Percentiles rank a stretch among this genome's conserved stretches.
Evolutionary conservation across 805 yeast species (phyloP).

Genomic region (Suhomyces sp.): DNA sequence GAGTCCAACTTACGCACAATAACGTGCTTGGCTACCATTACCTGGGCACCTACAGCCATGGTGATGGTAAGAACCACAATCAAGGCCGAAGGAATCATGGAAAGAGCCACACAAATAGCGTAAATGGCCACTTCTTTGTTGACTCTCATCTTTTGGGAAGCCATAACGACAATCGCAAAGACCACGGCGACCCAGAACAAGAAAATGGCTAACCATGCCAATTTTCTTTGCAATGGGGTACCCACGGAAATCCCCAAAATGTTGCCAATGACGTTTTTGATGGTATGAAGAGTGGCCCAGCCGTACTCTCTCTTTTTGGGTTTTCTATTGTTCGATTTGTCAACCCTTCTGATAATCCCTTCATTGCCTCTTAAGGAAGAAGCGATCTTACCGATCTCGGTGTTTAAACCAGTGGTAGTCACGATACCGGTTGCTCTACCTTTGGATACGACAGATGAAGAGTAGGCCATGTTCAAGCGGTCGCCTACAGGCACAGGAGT

Average conservation of each 20-base stretch:
- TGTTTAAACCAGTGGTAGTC: conserved; percentile 62
- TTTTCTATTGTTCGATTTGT: conserved; percentile 39
- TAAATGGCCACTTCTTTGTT: conserved; percentile 79
- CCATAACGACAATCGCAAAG: conserved; percentile 85
- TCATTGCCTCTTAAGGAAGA: conserved; percentile 46
- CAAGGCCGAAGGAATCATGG: conserved; percentile 80
- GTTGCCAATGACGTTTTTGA: conserved; percentile 57
- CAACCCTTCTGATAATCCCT: conserved; percentile 38
- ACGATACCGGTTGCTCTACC: conserved; percentile 74
- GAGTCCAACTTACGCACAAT: conserved; percentile 77
- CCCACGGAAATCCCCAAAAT: conserved; percentile 75
- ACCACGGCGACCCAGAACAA: conserved; percentile 77
- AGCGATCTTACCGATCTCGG: conserved; percentile 77
- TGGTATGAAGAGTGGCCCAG: conserved; percentile 46
- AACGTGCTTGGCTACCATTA: conserved; percentile 65
- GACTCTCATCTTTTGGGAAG: conserved; percentile 72
- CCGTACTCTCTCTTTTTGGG: conserved; percentile 43
- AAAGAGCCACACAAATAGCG: conserved; percentile 79
- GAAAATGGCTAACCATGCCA: conserved; percentile 72
- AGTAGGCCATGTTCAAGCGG: conserved; percentile 65
- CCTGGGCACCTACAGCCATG: conserved; percentile 79
- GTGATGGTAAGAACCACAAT: conserved; percentile 82
- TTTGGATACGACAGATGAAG: conserved; percentile 67
- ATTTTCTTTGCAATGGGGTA: conserved; percentile 75
- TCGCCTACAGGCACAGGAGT: conserved; percentile 63